Evolutionary conservation across 2,329 filamentous ascomycete species (phyloP).

Genomic region (Grosmannia serpens): DNA sequence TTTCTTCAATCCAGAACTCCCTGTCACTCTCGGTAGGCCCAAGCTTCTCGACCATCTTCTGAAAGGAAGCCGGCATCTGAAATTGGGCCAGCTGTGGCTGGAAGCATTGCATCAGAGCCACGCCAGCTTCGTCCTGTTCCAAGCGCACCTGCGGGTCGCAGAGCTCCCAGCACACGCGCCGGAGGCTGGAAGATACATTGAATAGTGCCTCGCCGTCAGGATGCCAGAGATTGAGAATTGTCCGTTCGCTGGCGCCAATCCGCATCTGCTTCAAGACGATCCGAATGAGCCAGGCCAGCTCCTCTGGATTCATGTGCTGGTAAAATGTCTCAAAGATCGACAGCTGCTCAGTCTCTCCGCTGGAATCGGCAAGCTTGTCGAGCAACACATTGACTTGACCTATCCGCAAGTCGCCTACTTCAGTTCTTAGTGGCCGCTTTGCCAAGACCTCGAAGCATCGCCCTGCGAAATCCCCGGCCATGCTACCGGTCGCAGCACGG

Average conservation of each 20-base stretch:
- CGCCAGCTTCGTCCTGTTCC: slow-evolving; percentile 61
- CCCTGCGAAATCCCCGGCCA: slow-evolving; percentile 85
- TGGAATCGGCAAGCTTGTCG: slow-evolving; percentile 62
- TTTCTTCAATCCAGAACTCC: slow-evolving; percentile 95
- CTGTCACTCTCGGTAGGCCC: slow-evolving; percentile 56
- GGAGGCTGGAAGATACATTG: slow-evolving; percentile 80
- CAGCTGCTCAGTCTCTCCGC: slow-evolving; percentile 73
- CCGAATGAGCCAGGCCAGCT: slow-evolving; percentile 87
- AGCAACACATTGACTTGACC: slow-evolving; percentile 81
- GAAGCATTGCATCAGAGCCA: slow-evolving; percentile 86
- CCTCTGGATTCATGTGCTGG: slow-evolving; percentile 80
- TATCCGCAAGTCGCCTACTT: slow-evolving; percentile 69
- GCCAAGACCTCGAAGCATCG: slow-evolving; percentile 78
- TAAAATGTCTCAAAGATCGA: slow-evolving; percentile 79
- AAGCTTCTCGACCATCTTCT: slow-evolving; percentile 63
- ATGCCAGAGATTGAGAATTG: slow-evolving; percentile 74
- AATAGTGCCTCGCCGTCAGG: slow-evolving; percentile 68
- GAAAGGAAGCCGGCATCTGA: slow-evolving; percentile 65
- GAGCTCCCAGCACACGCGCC: slow-evolving; percentile 90
- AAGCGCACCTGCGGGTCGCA: slow-evolving; percentile 62
- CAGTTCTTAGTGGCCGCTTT: slow-evolving; percentile 66
- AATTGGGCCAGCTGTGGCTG: slow-evolving; percentile 93
- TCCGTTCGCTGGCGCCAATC: slow-evolving; percentile 73
- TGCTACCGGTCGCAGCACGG: slow-evolving; percentile 45
- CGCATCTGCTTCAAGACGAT: slow-evolving; percentile 77